Conservation (phyloP, 2,329 filamentous ascomycete genomes). For the Penicillium sp. region DNA sequence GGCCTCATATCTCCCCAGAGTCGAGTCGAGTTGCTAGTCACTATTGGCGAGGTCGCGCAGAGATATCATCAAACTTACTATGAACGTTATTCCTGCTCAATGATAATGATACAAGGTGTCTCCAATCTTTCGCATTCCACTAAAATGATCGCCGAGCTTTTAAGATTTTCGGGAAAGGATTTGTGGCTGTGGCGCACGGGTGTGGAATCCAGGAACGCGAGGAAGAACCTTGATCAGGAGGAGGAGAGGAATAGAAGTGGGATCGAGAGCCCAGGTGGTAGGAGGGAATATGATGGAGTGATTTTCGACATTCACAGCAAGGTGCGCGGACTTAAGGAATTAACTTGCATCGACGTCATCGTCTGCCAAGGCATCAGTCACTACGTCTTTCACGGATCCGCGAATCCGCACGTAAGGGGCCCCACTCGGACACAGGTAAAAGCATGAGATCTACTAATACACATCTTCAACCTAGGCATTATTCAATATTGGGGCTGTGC, state of each 20-base stretch:
- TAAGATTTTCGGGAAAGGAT: conserved; percentile 2
- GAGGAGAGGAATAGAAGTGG: neutral
- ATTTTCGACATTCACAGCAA: neutral
- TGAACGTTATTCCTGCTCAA: neutral
- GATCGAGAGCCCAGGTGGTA: neutral
- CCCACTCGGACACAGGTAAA: neutral
- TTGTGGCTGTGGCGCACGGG: conserved; percentile 5
- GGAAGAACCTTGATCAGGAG: neutral
- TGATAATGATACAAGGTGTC: neutral
- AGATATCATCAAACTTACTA: neutral
- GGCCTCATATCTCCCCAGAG: neutral
- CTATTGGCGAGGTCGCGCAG: neutral
- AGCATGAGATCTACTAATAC: no score
- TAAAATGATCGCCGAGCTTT: conserved; percentile 2
- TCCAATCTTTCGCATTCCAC: neutral
- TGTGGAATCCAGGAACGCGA: conserved; percentile 3
- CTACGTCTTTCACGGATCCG: neutral
- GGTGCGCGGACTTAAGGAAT: neutral
- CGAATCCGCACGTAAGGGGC: neutral
- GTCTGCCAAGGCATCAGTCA: conserved; percentile 1
- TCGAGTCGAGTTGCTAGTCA: neutral
- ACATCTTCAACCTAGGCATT: no score
- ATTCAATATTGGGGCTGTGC: neutral
- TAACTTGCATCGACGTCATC: conserved; percentile 5
- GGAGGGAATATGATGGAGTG: neutral